A percentile compares a stretch with the other conserved stretches of the same genome.
Conservation (phyloP, 1,284 basidiomycete genomes). For the Cutaneotrichosporon sp. region DNA sequence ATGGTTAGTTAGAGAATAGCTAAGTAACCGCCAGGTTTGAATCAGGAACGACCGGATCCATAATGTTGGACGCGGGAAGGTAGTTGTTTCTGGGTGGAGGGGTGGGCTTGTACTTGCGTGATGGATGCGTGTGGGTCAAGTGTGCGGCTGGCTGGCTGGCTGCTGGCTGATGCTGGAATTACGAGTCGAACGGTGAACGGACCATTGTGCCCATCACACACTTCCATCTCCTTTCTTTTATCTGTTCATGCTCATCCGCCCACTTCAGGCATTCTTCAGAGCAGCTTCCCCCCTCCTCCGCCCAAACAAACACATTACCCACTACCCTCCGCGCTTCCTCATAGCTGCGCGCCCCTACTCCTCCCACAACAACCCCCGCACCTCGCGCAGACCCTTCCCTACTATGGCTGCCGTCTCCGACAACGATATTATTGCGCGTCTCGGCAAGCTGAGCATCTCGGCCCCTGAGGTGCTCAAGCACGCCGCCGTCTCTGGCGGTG, state of each 20-base stretch:
- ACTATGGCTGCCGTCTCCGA: slow-evolving; percentile 72
- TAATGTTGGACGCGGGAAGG: neutral
- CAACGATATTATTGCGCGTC: slow-evolving; percentile 59
- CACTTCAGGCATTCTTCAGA: slow-evolving; percentile 23
- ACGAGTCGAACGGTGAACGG: slow-evolving; percentile 2
- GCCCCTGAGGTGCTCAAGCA: slow-evolving; percentile 46
- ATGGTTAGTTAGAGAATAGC: neutral
- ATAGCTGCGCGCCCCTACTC: neutral
- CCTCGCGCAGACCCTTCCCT: slow-evolving; percentile 26
- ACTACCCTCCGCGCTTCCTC: neutral
- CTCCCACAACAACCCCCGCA: slow-evolving; percentile 10
- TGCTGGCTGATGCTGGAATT: neutral
- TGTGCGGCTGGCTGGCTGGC: no score
- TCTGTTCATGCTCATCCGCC: slow-evolving; percentile 26
- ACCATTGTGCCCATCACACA: neutral
- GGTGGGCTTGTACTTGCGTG: neutral
- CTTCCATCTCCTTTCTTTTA: neutral
- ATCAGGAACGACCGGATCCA: neutral
- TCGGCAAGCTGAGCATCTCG: slow-evolving; percentile 44
- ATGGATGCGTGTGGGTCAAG: no score
- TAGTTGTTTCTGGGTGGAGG: neutral
- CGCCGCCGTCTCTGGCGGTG: slow-evolving; percentile 42
- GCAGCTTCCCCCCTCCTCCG: slow-evolving; percentile 13
- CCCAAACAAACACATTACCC: slow-evolving; percentile 7
- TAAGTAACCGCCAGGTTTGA: neutral